phyloP scores from a whole-genome alignment of 2,329 filamentous ascomycete species.

The Rutstroemia sp. region DNA sequence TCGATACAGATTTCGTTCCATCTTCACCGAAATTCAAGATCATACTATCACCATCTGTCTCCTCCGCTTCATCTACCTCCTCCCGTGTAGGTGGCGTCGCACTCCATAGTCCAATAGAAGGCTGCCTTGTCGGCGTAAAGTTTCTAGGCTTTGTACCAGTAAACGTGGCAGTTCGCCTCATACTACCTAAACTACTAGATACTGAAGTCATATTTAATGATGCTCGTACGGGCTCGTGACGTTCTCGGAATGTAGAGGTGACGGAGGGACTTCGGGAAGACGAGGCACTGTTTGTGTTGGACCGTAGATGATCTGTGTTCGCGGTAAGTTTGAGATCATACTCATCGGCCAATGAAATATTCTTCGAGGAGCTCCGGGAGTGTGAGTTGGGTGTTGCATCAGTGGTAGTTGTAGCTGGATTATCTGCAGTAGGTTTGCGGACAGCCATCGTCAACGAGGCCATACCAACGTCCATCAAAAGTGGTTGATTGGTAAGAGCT shows the following conservation, averaged over 20 bases:
- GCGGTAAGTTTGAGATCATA: slow-evolving; percentile 72
- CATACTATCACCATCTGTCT: slow-evolving; percentile 30
- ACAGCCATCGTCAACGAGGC: slow-evolving; percentile 87
- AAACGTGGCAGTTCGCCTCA: slow-evolving; percentile 27
- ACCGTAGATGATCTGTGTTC: slow-evolving; percentile 64
- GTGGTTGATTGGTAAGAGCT: slow-evolving; percentile 83
- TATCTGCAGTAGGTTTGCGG: slow-evolving; percentile 37
- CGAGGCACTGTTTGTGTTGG: slow-evolving; percentile 30
- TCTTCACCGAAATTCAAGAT: slow-evolving; percentile 42
- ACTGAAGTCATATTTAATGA: slow-evolving; percentile 8
- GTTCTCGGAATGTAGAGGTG: slow-evolving; percentile 23
- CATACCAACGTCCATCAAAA: slow-evolving; percentile 82
- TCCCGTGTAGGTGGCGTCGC: slow-evolving; percentile 37
- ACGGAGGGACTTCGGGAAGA: slow-evolving; percentile 31
- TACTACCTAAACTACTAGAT: slow-evolving; percentile 25
- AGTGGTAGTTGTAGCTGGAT: slow-evolving; percentile 16
- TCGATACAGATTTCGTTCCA: neutral
- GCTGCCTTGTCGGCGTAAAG: slow-evolving; percentile 21
- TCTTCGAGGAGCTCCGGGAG: slow-evolving; percentile 30
- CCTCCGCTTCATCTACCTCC: slow-evolving; percentile 38
- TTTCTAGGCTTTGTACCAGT: slow-evolving; percentile 18
- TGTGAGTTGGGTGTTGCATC: slow-evolving; percentile 31
- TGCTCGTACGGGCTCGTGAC: slow-evolving; percentile 14
- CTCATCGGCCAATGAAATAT: slow-evolving; percentile 46
- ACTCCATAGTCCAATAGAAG: slow-evolving; percentile 42